Evolutionary conservation across 2,329 filamentous ascomycete genomes (phyloP).

Genomic region (Camptophora hylomeconis): DNA sequence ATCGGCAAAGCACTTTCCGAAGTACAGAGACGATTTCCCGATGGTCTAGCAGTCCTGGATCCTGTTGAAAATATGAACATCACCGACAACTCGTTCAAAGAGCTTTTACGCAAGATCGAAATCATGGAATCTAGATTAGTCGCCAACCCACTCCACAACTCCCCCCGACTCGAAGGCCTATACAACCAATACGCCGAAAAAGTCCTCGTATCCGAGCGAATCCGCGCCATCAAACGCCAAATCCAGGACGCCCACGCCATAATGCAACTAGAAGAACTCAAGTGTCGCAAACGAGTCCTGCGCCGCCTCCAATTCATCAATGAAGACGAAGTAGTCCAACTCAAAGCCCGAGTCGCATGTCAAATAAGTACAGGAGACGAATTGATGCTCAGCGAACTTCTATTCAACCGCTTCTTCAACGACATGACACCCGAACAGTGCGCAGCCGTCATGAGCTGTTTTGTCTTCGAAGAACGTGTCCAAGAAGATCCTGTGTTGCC

Average conservation of each 20-base stretch:
- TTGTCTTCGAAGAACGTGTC: conserved; percentile 95
- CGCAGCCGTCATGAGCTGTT: conserved; percentile 77
- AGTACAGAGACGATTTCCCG: conserved; percentile 76
- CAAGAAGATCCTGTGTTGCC: conserved; percentile 58
- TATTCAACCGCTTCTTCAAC: conserved; percentile 98
- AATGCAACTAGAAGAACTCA: conserved; percentile 88
- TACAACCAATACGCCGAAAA: conserved; percentile 83
- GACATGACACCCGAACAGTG: conserved; percentile 78
- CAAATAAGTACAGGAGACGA: conserved; percentile 97
- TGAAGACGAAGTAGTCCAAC: conserved; percentile 84
- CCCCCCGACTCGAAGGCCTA: conserved; percentile 66
- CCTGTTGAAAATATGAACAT: conserved; percentile 96
- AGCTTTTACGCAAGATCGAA: conserved; percentile 85
- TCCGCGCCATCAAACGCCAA: conserved; percentile 78
- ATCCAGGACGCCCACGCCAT: conserved; percentile 77
- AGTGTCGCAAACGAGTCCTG: conserved; percentile 87
- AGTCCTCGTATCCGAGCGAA: conserved; percentile 59
- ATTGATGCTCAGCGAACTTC: conserved; percentile 76
- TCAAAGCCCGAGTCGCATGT: conserved; percentile 94
- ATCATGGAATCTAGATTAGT: conserved; percentile 83
- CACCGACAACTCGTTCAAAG: conserved; percentile 83
- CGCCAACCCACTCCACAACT: conserved; percentile 82
- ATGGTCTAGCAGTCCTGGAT: conserved; percentile 78
- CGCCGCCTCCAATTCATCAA: conserved; percentile 92
- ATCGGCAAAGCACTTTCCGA: conserved; percentile 60